A percentile compares a stretch with the other conserved stretches of the same genome.
Evolutionary conservation across 2,329 filamentous ascomycete species (phyloP).

Genomic region (Sporothrix schenckii): DNA sequence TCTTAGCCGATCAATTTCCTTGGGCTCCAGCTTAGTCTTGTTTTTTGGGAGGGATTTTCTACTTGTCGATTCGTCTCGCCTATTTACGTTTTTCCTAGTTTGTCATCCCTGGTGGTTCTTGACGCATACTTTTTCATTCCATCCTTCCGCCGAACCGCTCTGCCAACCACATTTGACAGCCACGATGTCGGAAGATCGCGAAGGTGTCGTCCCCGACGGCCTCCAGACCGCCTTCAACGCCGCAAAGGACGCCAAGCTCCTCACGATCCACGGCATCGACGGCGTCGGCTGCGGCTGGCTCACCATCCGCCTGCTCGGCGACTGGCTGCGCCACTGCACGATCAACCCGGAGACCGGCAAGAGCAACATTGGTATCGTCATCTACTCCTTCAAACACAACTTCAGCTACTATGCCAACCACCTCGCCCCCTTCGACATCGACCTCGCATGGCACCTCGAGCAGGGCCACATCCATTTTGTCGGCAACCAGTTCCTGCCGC

Average conservation of each 20-base stretch:
- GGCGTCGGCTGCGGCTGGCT: constrained; percentile 32
- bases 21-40: neutral
- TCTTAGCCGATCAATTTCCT: neutral
- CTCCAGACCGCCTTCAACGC: constrained; percentile 26
- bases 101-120: neutral
- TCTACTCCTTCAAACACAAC: constrained; percentile 33
- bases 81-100: neutral
- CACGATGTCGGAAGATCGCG: constrained; percentile 15
- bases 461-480: constrained; percentile 33
- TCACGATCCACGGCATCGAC: constrained; percentile 29
- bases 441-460: constrained; percentile 31
- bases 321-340: constrained; percentile 32
- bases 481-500: constrained; percentile 29
- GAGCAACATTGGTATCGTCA: constrained; percentile 32
- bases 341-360: neutral
- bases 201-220: neutral
- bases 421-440: constrained; percentile 33
- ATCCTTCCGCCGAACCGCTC: neutral
- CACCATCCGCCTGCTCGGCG: constrained; percentile 30
- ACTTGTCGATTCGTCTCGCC: constrained; percentile 2
- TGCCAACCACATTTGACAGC: neutral
- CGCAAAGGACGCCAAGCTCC: constrained; percentile 23
- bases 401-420: constrained; percentile 33
- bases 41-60: neutral
- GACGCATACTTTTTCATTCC: neutral